Base-by-base conservation (phyloP, 441 rosid genomes). In the Isatis lusitanica region DNA sequence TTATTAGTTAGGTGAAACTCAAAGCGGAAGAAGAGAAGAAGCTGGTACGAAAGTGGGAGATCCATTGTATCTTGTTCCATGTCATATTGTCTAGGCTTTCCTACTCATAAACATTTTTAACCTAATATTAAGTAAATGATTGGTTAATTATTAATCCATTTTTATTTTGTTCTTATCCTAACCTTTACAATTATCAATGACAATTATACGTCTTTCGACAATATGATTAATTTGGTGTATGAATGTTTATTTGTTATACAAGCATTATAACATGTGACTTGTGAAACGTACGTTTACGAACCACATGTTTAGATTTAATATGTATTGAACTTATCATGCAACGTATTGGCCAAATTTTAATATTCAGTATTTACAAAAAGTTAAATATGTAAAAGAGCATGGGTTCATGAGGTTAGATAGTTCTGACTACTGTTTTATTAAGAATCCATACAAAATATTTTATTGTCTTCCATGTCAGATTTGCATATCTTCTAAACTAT, bases 231-330 rank as follows among this genome's bases (percentile, higher is more conserved):
- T 36, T 71, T 71, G 67, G 68, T 66, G 74, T 71, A 57, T 71
- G 74, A 62, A 70, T 75, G 75, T 76, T 70, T 76, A 55, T 76
- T 70, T 76, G 53, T 21, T 57, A 47, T 57, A 55, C 39, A 70
- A 47, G 9, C 55, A 56, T 63, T 74, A 21, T 63, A 70, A 64
- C 75, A 76, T 70, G 75, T 70, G 75, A 76, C 71, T 76, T 70
- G 71, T 70, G 79, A 70, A 12, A 63, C 66, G 66, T 76, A 76
- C 75, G 66, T 63, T 63, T 76, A 55, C 62, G 31, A 63, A 63
- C 79, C 79, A 70, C 75, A 70, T 70, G 63, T 65, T 58, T 33
- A 12, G 71, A 64, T 65, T 47, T 63, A 38, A 63, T 76, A 70
- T 13, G 55, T 63, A 30, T 15, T 26, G 21, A 40, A 51, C 68